phyloP scores from a whole-genome alignment of 2,329 filamentous ascomycete genomes.

The Apiospora rasikravindrae region DNA sequence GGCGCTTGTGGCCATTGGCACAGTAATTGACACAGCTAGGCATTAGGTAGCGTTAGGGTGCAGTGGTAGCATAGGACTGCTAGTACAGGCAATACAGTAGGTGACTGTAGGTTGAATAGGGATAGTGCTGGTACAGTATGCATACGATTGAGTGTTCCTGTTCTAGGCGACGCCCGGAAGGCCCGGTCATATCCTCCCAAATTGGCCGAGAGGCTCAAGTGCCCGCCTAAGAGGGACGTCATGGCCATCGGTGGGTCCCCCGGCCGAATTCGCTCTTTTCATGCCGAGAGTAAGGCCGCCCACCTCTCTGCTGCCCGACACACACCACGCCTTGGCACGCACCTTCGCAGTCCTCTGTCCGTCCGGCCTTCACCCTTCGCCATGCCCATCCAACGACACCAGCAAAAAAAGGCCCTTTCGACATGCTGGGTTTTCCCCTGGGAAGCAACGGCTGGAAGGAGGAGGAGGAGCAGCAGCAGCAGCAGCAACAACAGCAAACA shows the following conservation, averaged over 20 bases:
- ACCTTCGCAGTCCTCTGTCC: not conserved
- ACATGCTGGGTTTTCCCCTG: not conserved
- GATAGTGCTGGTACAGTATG: constrained; percentile 5
- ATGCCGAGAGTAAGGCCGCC: constrained; percentile 18
- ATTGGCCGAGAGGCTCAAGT: constrained; percentile 11
- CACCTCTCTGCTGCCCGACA: not conserved
- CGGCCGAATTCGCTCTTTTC: constrained; percentile 19
- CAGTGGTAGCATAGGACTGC: not conserved
- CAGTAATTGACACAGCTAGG: not conserved
- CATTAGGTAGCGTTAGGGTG: no score
- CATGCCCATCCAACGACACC: not conserved
- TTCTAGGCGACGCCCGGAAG: constrained; percentile 6
- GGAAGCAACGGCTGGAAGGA: not conserved
- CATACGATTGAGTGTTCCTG: not conserved
- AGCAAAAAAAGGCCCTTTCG: not conserved
- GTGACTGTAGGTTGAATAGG: no score
- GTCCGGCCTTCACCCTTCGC: not conserved
- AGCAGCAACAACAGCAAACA: no score
- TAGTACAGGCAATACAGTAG: not conserved
- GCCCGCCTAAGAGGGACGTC: constrained; percentile 16
- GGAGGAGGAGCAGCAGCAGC: no score
- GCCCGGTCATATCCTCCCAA: not conserved
- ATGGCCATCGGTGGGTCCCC: constrained; percentile 12
- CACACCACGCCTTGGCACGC: not conserved
- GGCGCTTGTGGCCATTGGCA: not conserved